A percentile compares a stretch with the other conserved stretches of the same genome.
These are phyloP conservation scores for Angomonas ambiguus DNA, from an alignment of 208 protist species.

Conservation along the genomic window DNA sequence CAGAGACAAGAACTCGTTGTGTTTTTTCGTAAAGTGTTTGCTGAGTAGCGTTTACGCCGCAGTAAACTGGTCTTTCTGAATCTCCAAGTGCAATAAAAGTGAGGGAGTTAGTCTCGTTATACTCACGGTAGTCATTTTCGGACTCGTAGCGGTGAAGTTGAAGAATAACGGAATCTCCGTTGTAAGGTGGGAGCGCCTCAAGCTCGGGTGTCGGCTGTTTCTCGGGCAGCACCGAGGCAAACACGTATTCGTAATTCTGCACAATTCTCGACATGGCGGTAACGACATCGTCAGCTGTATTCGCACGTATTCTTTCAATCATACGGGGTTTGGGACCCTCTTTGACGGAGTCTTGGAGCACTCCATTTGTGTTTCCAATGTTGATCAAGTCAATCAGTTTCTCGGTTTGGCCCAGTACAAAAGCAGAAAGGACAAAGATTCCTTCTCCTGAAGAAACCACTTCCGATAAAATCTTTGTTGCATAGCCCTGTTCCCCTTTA, in stretches of 20 bases:
- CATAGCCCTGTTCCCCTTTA: slow-evolving; percentile 52
- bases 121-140: slow-evolving; percentile 50
- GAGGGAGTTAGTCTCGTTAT: slow-evolving; percentile 82
- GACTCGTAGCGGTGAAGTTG: slow-evolving; percentile 79
- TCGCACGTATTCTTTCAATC: slow-evolving; percentile 60
- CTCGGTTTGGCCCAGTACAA: slow-evolving; percentile 65
- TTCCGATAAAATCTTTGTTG: slow-evolving; percentile 56
- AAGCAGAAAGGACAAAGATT: slow-evolving; percentile 71
- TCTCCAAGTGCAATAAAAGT: slow-evolving; percentile 80
- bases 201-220: slow-evolving; percentile 72
- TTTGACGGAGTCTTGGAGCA: slow-evolving; percentile 85
- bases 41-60: slow-evolving; percentile 68
- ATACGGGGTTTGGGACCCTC: slow-evolving; percentile 77
- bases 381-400: slow-evolving; percentile 78
- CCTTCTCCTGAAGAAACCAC: slow-evolving; percentile 39
- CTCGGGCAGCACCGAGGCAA: slow-evolving; percentile 69
- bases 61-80: slow-evolving; percentile 83
- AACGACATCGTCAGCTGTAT: slow-evolving; percentile 43
- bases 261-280: slow-evolving; percentile 49
- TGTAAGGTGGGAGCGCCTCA: slow-evolving; percentile 80
- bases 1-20: slow-evolving; percentile 65
- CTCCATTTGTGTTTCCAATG: slow-evolving; percentile 64
- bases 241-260: slow-evolving; percentile 73
- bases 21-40: slow-evolving; percentile 72
- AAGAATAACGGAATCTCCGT: slow-evolving; percentile 71